Evolutionary conservation across 2,329 filamentous ascomycete genomes (phyloP).

Genomic region (Albophoma yamanashiensis): DNA sequence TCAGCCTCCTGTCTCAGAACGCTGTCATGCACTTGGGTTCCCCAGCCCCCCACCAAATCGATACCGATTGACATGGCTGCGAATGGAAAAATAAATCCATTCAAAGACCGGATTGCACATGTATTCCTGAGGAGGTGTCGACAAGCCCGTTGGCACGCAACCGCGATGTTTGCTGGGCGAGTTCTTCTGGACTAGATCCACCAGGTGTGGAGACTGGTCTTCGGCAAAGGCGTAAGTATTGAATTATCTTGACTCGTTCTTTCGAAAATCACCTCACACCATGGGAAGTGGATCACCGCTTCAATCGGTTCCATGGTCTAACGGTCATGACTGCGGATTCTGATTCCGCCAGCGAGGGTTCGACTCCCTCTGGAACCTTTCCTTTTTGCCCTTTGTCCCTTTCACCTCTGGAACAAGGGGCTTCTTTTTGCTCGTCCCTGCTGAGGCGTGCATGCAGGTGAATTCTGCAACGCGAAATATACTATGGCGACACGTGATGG

Average conservation of each 20-base stretch:
- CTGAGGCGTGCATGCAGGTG: not conserved
- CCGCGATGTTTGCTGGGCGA: not conserved
- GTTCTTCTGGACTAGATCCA: not conserved
- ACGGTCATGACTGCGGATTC: slow-evolving; percentile 25
- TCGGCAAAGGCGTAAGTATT: too few species aligned
- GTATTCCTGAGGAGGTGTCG: too few species aligned
- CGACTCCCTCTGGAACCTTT: slow-evolving; percentile 23
- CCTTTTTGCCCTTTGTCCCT: slow-evolving; percentile 3
- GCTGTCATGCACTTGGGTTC: too few species aligned
- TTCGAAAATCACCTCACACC: too few species aligned
- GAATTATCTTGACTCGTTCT: too few species aligned
- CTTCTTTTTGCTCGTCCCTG: not conserved
- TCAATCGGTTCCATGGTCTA: slow-evolving; percentile 22
- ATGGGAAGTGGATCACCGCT: slow-evolving; percentile 14
- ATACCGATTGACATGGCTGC: too few species aligned
- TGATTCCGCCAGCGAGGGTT: slow-evolving; percentile 27
- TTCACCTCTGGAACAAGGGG: not conserved
- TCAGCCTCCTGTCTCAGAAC: too few species aligned
- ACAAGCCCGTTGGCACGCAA: not conserved
- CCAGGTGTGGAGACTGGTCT: not conserved
- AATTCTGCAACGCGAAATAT: not conserved
- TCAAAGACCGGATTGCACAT: not conserved
- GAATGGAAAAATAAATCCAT: not conserved
- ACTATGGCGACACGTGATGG: not conserved
- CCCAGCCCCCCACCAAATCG: too few species aligned